A percentile compares a stretch with the other conserved stretches of the same genome.
Evolutionary conservation across 2,329 filamentous ascomycete genomes (phyloP).

Genomic region (Achaetomium macrosporum): DNA sequence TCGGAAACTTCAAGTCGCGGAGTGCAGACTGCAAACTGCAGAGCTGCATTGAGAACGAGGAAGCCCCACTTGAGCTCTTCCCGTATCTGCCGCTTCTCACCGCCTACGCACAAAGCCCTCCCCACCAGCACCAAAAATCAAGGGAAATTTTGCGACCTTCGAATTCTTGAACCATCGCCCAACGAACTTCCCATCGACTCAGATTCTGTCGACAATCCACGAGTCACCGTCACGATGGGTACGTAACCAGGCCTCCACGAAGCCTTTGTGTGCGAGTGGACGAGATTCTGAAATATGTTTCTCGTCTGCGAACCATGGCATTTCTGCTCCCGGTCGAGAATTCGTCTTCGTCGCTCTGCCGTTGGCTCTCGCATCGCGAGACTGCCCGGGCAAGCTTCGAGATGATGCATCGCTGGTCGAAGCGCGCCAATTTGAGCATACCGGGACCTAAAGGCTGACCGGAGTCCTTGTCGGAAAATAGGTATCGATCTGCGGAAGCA

Average conservation of each 20-base stretch:
- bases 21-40: no score
- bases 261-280: slow-evolving; percentile 49
- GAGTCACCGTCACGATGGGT: slow-evolving; percentile 54
- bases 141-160: slow-evolving; percentile 13
- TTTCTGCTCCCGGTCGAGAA: slow-evolving; percentile 19
- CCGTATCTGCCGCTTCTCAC: slow-evolving; percentile 13
- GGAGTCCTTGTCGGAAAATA: slow-evolving; percentile 40
- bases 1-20: no score
- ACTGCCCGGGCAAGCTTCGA: slow-evolving; percentile 5
- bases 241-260: slow-evolving; percentile 41
- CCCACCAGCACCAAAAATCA: slow-evolving; percentile 11
- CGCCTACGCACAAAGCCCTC: slow-evolving; percentile 20
- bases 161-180: slow-evolving; percentile 17
- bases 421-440: slow-evolving; percentile 51
- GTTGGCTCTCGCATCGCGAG: background rate
- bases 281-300: slow-evolving; percentile 22
- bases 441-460: slow-evolving; percentile 56
- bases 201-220: slow-evolving; percentile 26
- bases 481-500: slow-evolving; percentile 68
- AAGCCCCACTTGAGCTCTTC: background rate
- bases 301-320: slow-evolving; percentile 26
- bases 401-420: slow-evolving; percentile 17
- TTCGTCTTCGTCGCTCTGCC: slow-evolving; percentile 10
- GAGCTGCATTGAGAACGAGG: no score
- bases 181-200: slow-evolving; percentile 24